Evolutionary conservation across 306 rosid genomes (phyloP), one percentile per base, ranked within the genome.

Genomic region (Quercus wislizeni): DNA sequence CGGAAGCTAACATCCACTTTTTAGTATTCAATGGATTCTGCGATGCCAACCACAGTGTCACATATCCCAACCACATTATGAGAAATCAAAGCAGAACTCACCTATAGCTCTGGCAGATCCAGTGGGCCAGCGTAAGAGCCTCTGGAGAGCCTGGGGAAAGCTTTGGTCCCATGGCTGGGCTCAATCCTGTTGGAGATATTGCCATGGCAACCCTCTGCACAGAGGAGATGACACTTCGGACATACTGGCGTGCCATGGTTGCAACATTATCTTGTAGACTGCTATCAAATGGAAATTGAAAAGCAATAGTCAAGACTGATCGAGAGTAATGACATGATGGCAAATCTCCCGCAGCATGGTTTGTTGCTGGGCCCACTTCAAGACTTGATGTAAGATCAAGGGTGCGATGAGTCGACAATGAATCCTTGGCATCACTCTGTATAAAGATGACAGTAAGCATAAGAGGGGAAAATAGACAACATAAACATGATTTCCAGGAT

Each of bases 181-280:
- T 87, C 38, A 91, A 69, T 46, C 97, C 98, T 5, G 97, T 85
- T 17, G 98, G 96, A 68, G 98, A 91, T 84, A 96, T 91, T 56
- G 98, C 99, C 92, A 87, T 85, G 18, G 98, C 99, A 85, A 96
- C 96, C 89, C 97, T 87, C 84, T 96, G 98, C 58, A 96, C 99
- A 0, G 99, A 90, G 70, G 99, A 83, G 71, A 96, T 91, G 71
- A 96, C 97, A 27, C 92, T 89, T 0, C 94, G 93, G 20, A 96
- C 94, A 17, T 96, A 96, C 76, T 96, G 98, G 0, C 92, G 88
- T 55, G 99, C 99, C 98, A 96, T 96, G 70, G 87, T 74, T 4
- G 90, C 89, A 67, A 96, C 93, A 71, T 91, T 93, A 13, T 96
- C 94, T 84, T 93, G 97, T 76, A 93, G 76, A 79, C 78, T 88